Percentiles rank a stretch among this genome's conserved stretches.
Evolutionary conservation across 176 grass and related monocot species (phyloP).

Genomic region (Zea luxurians): DNA sequence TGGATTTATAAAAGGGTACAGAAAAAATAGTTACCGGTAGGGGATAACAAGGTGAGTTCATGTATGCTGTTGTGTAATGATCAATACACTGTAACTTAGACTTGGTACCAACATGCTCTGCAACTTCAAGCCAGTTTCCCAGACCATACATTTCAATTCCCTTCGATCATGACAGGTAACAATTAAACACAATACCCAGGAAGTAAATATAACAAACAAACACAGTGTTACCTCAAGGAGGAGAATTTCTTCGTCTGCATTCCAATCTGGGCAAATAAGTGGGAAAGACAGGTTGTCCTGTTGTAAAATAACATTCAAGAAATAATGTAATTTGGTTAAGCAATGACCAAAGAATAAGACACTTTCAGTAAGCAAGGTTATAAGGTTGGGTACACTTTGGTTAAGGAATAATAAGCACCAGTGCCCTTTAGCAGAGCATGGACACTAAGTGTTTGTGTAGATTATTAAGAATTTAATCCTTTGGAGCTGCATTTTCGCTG

Average conservation of each 20-base stretch:
- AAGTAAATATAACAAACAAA: conserved; percentile 22
- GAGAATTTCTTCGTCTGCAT: conserved; percentile 98
- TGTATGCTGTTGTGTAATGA: conserved; percentile 91
- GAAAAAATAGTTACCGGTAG: conserved; percentile 67
- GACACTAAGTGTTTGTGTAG: not conserved
- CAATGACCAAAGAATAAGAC: not conserved
- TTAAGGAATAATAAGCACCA: not conserved
- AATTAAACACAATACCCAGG: conserved; percentile 9
- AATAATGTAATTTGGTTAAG: not conserved
- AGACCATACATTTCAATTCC: conserved; percentile 99
- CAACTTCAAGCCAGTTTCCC: conserved; percentile 96
- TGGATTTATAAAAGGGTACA: conserved; percentile 29
- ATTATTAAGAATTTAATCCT: not conserved
- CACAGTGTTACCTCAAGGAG: conserved; percentile 73
- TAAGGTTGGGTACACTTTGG: not conserved
- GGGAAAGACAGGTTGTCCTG: conserved; percentile 97
- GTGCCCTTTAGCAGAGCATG: not conserved
- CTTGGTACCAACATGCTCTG: conserved; percentile 98
- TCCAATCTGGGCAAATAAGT: conserved; percentile 96
- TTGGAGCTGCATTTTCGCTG: not conserved
- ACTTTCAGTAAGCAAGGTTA: not conserved
- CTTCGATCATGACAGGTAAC: conserved; percentile 48
- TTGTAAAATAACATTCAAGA: conserved; percentile 32
- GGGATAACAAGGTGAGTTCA: conserved; percentile 98
- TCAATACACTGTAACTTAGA: conserved; percentile 89